A percentile compares a stretch with the other conserved stretches of the same genome.
Conservation (phyloP, 2,329 filamentous ascomycete genomes). For the Drechmeria coniospora region DNA sequence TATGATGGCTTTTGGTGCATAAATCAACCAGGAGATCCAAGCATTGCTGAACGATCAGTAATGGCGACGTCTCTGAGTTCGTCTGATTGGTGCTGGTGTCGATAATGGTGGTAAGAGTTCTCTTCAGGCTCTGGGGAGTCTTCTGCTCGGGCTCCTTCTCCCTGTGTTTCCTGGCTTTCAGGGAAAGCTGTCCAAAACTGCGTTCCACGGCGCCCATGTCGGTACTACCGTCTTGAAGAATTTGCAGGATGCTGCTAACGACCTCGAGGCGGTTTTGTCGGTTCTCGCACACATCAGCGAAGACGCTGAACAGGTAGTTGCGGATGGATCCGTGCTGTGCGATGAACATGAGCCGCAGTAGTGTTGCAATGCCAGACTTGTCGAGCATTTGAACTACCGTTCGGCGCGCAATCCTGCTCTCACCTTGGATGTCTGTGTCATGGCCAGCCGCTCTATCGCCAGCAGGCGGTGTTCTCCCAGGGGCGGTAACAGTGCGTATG, state of each 20-base stretch:
- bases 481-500: constrained; percentile 14
- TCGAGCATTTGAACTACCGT: constrained; percentile 93
- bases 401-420: constrained; percentile 57
- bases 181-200: constrained; percentile 83
- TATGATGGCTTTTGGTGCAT: constrained; percentile 69
- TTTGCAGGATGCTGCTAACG: constrained; percentile 79
- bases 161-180: constrained; percentile 74
- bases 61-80: constrained; percentile 78
- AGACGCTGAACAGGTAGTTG: constrained; percentile 68
- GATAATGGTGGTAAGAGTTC: constrained; percentile 47
- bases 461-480: constrained; percentile 15
- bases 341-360: constrained; percentile 96
- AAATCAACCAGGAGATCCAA: constrained; percentile 73
- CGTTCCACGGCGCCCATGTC: constrained; percentile 89
- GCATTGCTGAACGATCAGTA: constrained; percentile 93
- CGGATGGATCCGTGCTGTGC: constrained; percentile 79
- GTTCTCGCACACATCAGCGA: constrained; percentile 88
- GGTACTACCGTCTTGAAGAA: constrained; percentile 86
- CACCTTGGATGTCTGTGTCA: constrained; percentile 23
- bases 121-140: constrained; percentile 68
- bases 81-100: constrained; percentile 31
- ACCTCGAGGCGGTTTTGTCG: constrained; percentile 92
- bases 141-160: constrained; percentile 45
- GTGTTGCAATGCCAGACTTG: constrained; percentile 86
- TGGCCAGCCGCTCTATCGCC: constrained; percentile 8